These are phyloP conservation scores for Colletotrichum sp. DNA, from an alignment of 2,329 filamentous ascomycete genomes.

Conservation along the genomic window DNA sequence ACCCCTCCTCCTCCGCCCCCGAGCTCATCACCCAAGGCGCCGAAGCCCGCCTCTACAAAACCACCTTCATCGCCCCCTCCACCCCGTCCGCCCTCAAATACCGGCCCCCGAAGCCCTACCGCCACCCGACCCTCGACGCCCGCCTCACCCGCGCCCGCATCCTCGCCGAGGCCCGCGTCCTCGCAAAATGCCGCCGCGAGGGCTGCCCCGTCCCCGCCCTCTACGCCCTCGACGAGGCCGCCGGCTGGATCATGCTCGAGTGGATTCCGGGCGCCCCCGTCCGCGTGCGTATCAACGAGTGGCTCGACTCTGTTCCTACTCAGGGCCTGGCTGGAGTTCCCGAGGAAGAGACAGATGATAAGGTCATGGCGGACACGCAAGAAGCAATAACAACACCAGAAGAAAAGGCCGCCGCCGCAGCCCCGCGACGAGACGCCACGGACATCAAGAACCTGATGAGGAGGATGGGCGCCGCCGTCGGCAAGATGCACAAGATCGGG, in stretches of 20 bases:
- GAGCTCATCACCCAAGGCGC: slow-evolving; percentile 88
- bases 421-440: slow-evolving; percentile 44
- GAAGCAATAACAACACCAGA: slow-evolving; percentile 21
- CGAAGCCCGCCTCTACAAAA: slow-evolving; percentile 92
- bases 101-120: slow-evolving; percentile 88
- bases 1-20: slow-evolving; percentile 64
- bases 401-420: slow-evolving; percentile 21
- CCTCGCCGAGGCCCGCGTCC: slow-evolving; percentile 84
- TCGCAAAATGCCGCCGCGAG: slow-evolving; percentile 79
- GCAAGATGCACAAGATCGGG: slow-evolving; percentile 79
- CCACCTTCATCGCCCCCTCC: slow-evolving; percentile 73
- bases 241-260: slow-evolving; percentile 82
- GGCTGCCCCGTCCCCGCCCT: slow-evolving; percentile 84
- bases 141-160: slow-evolving; percentile 87
- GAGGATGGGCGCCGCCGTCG: slow-evolving; percentile 74
- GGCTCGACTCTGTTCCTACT: slow-evolving; percentile 51
- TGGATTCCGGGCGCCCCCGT: slow-evolving; percentile 81
- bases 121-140: slow-evolving; percentile 86
- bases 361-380: slow-evolving; percentile 26
- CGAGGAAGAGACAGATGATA: slow-evolving; percentile 20
- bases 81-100: slow-evolving; percentile 85
- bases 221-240: slow-evolving; percentile 67
- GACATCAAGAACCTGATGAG: slow-evolving; percentile 68
- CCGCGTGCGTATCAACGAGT: slow-evolving; percentile 70
- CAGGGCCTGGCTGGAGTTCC: neutral